A percentile compares a stretch with the other conserved stretches of the same genome.
These are phyloP conservation scores for Candida koratica DNA, from an alignment of 805 yeast species.

Conservation along the genomic window DNA sequence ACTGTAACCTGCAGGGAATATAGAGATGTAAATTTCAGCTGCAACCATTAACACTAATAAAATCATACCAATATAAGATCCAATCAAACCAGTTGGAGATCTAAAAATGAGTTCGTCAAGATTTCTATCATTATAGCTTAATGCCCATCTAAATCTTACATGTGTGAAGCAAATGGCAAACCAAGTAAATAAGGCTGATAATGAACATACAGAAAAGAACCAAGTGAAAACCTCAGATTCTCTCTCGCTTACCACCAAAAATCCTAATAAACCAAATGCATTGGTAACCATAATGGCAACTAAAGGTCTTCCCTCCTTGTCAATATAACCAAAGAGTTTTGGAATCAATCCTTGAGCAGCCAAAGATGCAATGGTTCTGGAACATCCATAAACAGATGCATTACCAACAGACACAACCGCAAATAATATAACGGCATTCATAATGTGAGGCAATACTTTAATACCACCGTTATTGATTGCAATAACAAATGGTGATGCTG, in stretches of 20 bases:
- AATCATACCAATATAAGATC: slow-evolving; percentile 32
- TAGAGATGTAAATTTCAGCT: slow-evolving; percentile 38
- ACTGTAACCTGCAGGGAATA: slow-evolving; percentile 31
- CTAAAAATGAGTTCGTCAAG: slow-evolving; percentile 34
- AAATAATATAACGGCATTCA: slow-evolving; percentile 69
- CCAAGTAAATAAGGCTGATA: slow-evolving; percentile 43
- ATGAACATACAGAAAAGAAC: slow-evolving; percentile 40
- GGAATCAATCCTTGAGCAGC: slow-evolving; percentile 72
- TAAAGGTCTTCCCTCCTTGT: slow-evolving; percentile 40
- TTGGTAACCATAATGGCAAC: slow-evolving; percentile 31
- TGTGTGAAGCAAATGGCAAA: slow-evolving; percentile 37
- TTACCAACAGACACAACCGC: slow-evolving; percentile 76
- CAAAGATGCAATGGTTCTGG: slow-evolving; percentile 64
- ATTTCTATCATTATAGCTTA: slow-evolving; percentile 32
- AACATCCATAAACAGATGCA: slow-evolving; percentile 66
- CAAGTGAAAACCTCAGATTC: slow-evolving; percentile 37
- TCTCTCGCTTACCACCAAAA: slow-evolving; percentile 29
- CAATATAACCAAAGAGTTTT: slow-evolving; percentile 35
- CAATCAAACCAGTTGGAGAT: slow-evolving; percentile 36
- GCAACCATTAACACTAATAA: slow-evolving; percentile 31
- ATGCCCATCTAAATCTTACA: slow-evolving; percentile 39
- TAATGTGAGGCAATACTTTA: slow-evolving; percentile 62
- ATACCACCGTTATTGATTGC: slow-evolving; percentile 63
- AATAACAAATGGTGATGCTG: slow-evolving; percentile 73
- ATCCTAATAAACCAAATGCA: slow-evolving; percentile 37